Base-by-base conservation (phyloP, 1,284 basidiomycete species). In the Malassezia vespertilionis region DNA sequence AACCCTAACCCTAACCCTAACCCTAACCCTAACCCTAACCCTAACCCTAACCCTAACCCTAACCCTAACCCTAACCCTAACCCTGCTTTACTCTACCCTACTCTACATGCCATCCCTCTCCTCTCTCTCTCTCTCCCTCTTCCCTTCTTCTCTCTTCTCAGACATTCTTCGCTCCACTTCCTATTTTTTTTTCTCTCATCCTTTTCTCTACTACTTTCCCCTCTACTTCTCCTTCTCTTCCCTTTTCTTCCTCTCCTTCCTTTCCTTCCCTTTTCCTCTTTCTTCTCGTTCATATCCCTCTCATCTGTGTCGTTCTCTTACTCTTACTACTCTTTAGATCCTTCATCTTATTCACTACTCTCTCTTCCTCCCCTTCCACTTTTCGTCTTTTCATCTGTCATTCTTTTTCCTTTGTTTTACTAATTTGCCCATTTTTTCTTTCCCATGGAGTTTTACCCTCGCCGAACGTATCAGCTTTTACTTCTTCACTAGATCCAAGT, bases 11-110 rank as follows among this genome's bases (percentile, higher is more conserved):
- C 20, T 23, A 22, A 36, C 17, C 34, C 21, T 23, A 22, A 23
- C 17, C 34, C 21, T 36, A 22, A 36, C 9, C 36, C 24, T 27
- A 38, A 38, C 17, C 24, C 36, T 38, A 26, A 38, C n/a, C 21
- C 21, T 23, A 22, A 36, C n/a, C 24, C 36, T 38, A 26, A 27
- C 17, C 36, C 24, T 27, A 38, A 38, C 8, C 34, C 21, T 35
- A 23, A 35, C 8, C 20, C 34, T 35, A 22, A 35, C n/a, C 34
- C 34, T 22, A 22, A 22, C 15, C 34, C 34, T 22, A 35, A 4
- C n/a, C 34, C 34, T 35, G 14, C 6, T 15, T 23, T 23, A 11
- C 34, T 23, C 22, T 23, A 8, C 34, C 34, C 24, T n/a, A 8
- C 15, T 22, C 34, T 23, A 22, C 4, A 23, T 22, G 21, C 24